Percentiles rank a stretch among this genome's conserved stretches.
Evolutionary conservation across 2,329 filamentous ascomycete genomes (phyloP).

Genomic region (Microdochium trichocladiopsis): DNA sequence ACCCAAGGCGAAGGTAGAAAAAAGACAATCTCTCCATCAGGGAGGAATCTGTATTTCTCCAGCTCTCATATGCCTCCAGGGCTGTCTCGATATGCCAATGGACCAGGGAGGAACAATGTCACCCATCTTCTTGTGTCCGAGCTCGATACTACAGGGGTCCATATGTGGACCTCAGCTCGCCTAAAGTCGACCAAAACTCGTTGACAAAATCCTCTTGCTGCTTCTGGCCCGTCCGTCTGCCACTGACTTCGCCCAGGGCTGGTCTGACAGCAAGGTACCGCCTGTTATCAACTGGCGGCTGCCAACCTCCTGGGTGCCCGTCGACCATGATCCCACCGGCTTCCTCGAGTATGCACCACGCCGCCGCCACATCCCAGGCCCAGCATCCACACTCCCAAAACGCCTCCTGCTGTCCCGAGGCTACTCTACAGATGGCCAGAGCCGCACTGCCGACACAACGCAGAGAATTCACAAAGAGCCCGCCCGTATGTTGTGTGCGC

Average conservation of each 20-base stretch:
- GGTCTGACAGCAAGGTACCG: slow-evolving; percentile 41
- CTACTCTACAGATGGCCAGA: slow-evolving; percentile 53
- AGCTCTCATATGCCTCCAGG: too few species aligned
- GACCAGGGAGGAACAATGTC: too few species aligned
- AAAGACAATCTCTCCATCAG: too few species aligned
- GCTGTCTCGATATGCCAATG: too few species aligned
- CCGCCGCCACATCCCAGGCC: slow-evolving; percentile 61
- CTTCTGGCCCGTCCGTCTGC: not conserved
- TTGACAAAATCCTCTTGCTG: not conserved
- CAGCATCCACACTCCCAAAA: slow-evolving; percentile 62
- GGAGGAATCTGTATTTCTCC: too few species aligned
- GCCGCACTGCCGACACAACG: slow-evolving; percentile 51
- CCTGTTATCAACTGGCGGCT: slow-evolving; percentile 46
- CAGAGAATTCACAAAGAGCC: slow-evolving; percentile 55
- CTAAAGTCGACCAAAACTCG: not conserved
- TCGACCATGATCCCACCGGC: slow-evolving; percentile 53
- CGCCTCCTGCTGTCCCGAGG: slow-evolving; percentile 47
- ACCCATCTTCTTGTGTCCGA: too few species aligned
- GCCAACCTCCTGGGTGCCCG: slow-evolving; percentile 50
- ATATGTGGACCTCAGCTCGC: not conserved
- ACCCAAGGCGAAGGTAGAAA: too few species aligned
- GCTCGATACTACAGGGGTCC: too few species aligned
- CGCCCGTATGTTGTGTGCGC: slow-evolving; percentile 41
- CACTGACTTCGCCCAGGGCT: not conserved
- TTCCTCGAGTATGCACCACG: slow-evolving; percentile 53